A percentile compares a stretch with the other conserved stretches of the same genome.
Conservation (phyloP, 2,329 filamentous ascomycete genomes). For the Arachnomyces sp. region DNA sequence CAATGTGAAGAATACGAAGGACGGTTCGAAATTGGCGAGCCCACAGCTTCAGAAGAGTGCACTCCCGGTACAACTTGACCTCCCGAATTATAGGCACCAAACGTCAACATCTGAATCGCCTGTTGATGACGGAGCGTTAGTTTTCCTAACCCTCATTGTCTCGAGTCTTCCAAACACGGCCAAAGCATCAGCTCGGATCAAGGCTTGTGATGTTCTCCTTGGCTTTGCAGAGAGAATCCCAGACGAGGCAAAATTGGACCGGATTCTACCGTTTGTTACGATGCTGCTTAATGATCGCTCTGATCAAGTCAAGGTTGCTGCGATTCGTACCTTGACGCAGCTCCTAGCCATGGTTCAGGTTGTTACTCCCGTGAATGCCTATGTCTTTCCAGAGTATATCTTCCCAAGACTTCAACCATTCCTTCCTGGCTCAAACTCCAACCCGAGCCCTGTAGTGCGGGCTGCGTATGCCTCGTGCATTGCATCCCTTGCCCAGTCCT, state of each 20-base stretch:
- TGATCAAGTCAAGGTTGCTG: constrained; percentile 76
- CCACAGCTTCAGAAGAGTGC: constrained; percentile 26
- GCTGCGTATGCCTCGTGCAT: constrained; percentile 91
- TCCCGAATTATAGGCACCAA: constrained; percentile 73
- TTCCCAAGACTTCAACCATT: constrained; percentile 52
- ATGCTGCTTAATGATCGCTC: constrained; percentile 71
- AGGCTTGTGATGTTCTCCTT: constrained; percentile 82
- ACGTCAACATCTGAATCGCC: constrained; percentile 53
- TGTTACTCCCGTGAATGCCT: constrained; percentile 67
- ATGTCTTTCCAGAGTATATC: constrained; percentile 59
- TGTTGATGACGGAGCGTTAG: constrained; percentile 80
- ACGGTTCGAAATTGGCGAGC: constrained; percentile 23
- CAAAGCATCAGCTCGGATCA: constrained; percentile 74
- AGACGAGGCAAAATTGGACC: constrained; percentile 91
- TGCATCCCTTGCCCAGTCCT: constrained; percentile 77
- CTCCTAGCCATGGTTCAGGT: constrained; percentile 77
- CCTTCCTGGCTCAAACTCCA: constrained; percentile 43
- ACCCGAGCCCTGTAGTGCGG: constrained; percentile 63
- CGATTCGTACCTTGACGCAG: constrained; percentile 79
- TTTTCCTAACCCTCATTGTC: constrained; percentile 83
- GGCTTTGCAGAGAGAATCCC: constrained; percentile 86
- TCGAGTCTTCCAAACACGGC: constrained; percentile 85
- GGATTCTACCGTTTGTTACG: constrained; percentile 84
- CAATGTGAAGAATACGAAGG: constrained; percentile 42
- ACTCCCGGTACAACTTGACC: constrained; percentile 72